phyloP scores from a whole-genome alignment of 225 moss, liverwort and hornwort genomes.

The Antitrichia curtipendula region DNA sequence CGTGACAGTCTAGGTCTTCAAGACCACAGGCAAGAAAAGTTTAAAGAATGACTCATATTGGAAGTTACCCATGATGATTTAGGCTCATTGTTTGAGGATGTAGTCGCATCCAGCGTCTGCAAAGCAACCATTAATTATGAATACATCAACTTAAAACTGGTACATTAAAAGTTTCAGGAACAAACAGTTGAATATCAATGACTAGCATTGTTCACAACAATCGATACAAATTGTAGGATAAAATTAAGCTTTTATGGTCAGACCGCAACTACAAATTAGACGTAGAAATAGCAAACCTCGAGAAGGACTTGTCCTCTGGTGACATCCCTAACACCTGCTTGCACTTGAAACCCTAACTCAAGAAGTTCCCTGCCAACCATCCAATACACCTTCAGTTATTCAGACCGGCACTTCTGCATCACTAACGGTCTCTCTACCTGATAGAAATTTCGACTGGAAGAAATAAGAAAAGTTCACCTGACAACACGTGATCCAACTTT shows the following conservation, averaged over 20 bases:
- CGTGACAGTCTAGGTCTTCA: not conserved
- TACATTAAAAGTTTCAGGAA: not conserved
- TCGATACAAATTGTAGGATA: not conserved
- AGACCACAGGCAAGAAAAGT: not conserved
- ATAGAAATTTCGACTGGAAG: not conserved
- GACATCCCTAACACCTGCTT: slow-evolving; percentile 68
- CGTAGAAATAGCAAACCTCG: slow-evolving; percentile 36
- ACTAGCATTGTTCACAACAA: not conserved
- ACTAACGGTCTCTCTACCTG: not conserved
- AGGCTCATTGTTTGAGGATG: not conserved
- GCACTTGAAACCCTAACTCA: slow-evolving; percentile 60
- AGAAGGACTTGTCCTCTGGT: slow-evolving; percentile 50
- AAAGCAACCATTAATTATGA: not conserved
- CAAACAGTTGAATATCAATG: not conserved
- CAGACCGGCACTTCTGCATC: not conserved
- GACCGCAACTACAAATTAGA: not conserved
- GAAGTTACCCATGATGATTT: slow-evolving; percentile 18
- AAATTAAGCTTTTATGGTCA: not conserved
- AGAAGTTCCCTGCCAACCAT: slow-evolving; percentile 59
- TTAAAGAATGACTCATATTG: not conserved
- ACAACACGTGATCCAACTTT: slow-evolving; percentile 76
- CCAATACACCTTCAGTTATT: not conserved
- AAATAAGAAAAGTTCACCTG: slow-evolving; percentile 17
- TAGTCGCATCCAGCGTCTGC: not conserved
- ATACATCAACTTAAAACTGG: not conserved